Evolutionary conservation across 177 flowering plant species (phyloP).

Genomic region (Vitis hybrid): DNA sequence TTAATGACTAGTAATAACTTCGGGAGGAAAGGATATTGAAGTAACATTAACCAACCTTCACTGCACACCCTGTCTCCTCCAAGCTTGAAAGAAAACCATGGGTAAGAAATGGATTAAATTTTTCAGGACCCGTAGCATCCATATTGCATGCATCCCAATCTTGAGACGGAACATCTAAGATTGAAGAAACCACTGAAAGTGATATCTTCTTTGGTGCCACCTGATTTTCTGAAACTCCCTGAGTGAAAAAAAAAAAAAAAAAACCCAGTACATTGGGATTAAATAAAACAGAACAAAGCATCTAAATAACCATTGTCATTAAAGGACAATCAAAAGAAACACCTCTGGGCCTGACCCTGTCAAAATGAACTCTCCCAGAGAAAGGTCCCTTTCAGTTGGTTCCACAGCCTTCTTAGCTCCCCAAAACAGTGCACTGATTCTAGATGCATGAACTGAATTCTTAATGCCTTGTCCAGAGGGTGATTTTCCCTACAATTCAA

Average conservation of each 20-base stretch:
- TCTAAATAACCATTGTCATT: neutral
- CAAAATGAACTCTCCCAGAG: constrained; percentile 57
- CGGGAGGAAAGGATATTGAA: neutral
- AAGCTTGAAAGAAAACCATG: constrained; percentile 91
- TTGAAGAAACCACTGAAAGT: constrained; percentile 68
- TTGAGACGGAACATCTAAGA: constrained; percentile 60
- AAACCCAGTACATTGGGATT: constrained; percentile 2
- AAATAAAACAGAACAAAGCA: constrained; percentile 11
- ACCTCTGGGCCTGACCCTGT: constrained; percentile 56
- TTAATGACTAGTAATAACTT: too few relatives aligned
- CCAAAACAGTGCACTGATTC: constrained; percentile 54
- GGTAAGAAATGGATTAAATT: constrained; percentile 74
- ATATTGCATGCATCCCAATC: constrained; percentile 88
- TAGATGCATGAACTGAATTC: constrained; percentile 11
- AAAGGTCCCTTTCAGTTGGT: constrained; percentile 35
- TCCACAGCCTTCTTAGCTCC: constrained; percentile 40
- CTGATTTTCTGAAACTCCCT: constrained; percentile 35
- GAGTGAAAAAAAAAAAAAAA: constrained; percentile 11
- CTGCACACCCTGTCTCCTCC: constrained; percentile 78
- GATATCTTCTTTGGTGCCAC: constrained; percentile 44
- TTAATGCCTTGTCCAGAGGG: constrained; percentile 12
- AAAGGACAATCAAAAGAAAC: constrained; percentile 13
- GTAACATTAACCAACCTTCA: constrained; percentile 52
- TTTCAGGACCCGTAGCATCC: constrained; percentile 71
- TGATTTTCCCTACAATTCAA: constrained; percentile 27